Evolutionary conservation across 1,139 yeast genomes (phyloP), one percentile per base, ranked within the genome.

Genomic region (Blastobotrys apis): DNA sequence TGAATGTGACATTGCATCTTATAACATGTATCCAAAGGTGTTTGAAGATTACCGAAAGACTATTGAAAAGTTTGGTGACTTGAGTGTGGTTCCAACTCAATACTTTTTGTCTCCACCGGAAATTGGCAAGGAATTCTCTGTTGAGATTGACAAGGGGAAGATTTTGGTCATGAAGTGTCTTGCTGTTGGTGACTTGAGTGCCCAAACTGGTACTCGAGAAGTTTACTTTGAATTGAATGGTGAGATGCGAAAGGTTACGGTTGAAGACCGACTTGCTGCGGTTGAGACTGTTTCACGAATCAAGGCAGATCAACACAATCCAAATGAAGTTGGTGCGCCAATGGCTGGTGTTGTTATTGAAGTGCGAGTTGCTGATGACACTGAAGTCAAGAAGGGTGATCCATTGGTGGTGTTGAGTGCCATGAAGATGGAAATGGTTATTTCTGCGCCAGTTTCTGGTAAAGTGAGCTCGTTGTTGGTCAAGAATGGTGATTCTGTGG

Each of bases 381-480:
- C 81, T 44, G 84, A 82, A 55, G 95, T 94, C 54, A 87, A 85
- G 77, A 92, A 90, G 78, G 98, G 99, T 55, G 96, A 92, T 64
- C 94, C 97, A 35, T 68, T 92, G 57, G 95, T 95, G 47, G 96
- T 92, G 25, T 75, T 92, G 62, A 81, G 94, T 63, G 98, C 99
- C 54, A 94, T 92, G 99, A 94, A 94, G 79, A 94, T 94, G 98
- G 99, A 92, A 73, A 92, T 92, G 97, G 95, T 92, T 43, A 90
- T 92, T 57, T 78, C 90, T 64, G 92, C 99, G 8, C 95, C 95
- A 44, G 82, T 79, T 51, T 75, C 83, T 49, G 99, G 98, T 64
- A 78, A 75, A 63, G 80, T 94, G 50, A 81, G 84, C 43, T 84
- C 83, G 25, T 75, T 92, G 30, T 64, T 75, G 47, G 83, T 88